A percentile compares a stretch with the other conserved stretches of the same genome.
phyloP scores from a whole-genome alignment of 192 early-diverging fungal species.

The Linnemannia zychae region DNA sequence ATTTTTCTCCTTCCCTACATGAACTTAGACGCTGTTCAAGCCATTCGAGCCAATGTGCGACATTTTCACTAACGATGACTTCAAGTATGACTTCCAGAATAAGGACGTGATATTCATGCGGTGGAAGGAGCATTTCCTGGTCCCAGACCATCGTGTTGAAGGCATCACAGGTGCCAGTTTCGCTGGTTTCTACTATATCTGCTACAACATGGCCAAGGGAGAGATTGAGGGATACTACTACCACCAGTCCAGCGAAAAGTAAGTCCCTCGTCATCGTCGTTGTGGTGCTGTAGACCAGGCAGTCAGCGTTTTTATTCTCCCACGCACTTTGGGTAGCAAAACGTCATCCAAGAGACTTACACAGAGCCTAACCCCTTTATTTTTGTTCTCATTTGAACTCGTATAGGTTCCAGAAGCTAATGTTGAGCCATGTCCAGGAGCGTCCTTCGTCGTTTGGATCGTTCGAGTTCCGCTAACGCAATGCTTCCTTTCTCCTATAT shows the following conservation, averaged over 20 bases:
- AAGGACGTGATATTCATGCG: conserved; percentile 87
- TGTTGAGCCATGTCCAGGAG: conserved; percentile 25
- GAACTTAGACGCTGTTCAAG: conserved; percentile 58
- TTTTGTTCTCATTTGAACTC: background rate
- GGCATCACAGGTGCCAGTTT: conserved; percentile 86
- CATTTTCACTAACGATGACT: conserved; percentile 61
- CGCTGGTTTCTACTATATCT: conserved; percentile 92
- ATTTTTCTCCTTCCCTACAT: background rate
- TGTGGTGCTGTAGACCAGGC: background rate
- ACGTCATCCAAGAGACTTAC: background rate
- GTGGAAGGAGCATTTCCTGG: conserved; percentile 95
- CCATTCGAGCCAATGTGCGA: conserved; percentile 64
- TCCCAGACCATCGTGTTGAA: conserved; percentile 85
- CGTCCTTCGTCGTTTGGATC: conserved; percentile 20
- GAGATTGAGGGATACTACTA: conserved; percentile 79
- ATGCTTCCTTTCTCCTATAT: too few relatives aligned
- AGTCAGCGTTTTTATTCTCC: background rate
- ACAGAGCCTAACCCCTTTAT: background rate
- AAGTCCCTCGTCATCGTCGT: conserved; percentile 17
- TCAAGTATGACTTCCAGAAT: conserved; percentile 63
- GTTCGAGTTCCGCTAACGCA: conserved; percentile 30
- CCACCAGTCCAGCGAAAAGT: conserved; percentile 67
- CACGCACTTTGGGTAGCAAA: background rate
- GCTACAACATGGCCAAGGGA: conserved; percentile 75
- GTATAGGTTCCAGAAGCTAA: conserved; percentile 45